phyloP scores from a whole-genome alignment of 2,329 filamentous ascomycete genomes.

The Byssochlamys sp. region DNA sequence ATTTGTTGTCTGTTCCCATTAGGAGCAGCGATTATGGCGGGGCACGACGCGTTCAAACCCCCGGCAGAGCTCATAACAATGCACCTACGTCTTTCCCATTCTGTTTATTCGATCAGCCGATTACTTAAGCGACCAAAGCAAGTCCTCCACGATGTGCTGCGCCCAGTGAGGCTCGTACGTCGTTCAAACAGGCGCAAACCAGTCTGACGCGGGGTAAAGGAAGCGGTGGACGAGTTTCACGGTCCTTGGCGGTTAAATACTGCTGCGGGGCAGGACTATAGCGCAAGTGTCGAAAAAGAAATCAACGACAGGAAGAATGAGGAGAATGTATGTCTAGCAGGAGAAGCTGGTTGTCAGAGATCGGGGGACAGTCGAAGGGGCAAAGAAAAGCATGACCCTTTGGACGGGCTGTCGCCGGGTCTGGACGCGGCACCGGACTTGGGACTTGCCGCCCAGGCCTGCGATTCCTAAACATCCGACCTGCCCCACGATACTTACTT shows the following conservation, averaged over 20 bases:
- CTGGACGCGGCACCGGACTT: neutral
- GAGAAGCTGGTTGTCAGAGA: neutral
- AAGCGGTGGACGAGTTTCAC: neutral
- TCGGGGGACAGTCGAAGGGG: neutral
- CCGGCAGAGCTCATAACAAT: neutral
- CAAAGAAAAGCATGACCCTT: neutral
- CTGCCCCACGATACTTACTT: neutral
- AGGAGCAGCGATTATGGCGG: neutral
- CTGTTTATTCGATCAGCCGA: neutral
- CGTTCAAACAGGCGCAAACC: neutral
- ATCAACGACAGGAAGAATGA: neutral
- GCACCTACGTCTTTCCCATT: neutral
- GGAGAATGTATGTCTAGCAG: neutral
- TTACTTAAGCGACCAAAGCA: neutral
- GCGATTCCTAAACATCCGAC: neutral
- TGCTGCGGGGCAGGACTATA: neutral
- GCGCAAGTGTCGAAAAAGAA: neutral
- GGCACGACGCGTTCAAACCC: neutral
- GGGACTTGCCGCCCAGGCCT: neutral
- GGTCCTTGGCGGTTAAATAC: neutral
- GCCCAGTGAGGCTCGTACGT: neutral
- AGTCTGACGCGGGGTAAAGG: neutral
- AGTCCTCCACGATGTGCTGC: neutral
- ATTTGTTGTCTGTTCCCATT: neutral
- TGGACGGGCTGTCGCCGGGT: neutral